Evolutionary conservation across 2,329 filamentous ascomycete genomes (phyloP).

Genomic region (Alternaria ethzedia): DNA sequence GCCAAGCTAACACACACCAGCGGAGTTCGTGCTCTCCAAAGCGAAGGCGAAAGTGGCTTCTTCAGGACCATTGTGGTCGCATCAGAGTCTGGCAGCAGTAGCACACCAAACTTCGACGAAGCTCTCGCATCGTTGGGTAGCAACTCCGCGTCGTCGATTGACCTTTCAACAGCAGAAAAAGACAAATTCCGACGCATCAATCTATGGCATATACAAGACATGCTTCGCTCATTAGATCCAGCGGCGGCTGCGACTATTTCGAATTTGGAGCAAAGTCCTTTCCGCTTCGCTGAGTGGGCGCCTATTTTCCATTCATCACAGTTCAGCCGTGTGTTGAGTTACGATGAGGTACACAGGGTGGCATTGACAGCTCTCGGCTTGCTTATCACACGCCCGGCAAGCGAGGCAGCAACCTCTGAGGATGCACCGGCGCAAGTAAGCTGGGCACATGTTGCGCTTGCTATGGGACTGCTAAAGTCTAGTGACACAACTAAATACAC

Average conservation of each 20-base stretch:
- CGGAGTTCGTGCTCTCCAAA: conserved; percentile 56
- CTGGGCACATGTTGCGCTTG: conserved; percentile 50
- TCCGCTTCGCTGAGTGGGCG: conserved; percentile 25
- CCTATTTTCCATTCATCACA: conserved; percentile 37
- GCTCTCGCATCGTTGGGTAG: conserved; percentile 11
- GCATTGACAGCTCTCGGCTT: conserved; percentile 60
- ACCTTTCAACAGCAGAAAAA: conserved; percentile 23
- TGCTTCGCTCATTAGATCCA: conserved; percentile 60
- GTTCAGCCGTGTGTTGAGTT: conserved; percentile 61
- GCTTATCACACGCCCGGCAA: conserved; percentile 27
- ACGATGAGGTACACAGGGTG: conserved; percentile 67
- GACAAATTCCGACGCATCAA: conserved; percentile 60
- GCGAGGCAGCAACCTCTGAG: neutral
- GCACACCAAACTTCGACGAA: conserved; percentile 20
- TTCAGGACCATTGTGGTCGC: conserved; percentile 47
- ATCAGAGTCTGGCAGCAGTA: conserved; percentile 18
- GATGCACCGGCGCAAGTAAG: conserved; percentile 35
- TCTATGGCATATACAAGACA: conserved; percentile 67
- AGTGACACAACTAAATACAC: conserved; percentile 58
- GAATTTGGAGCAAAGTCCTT: conserved; percentile 26
- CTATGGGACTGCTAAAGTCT: conserved; percentile 50
- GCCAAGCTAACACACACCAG: conserved; percentile 18
- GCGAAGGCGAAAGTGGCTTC: conserved; percentile 39
- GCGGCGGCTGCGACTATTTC: conserved; percentile 29
- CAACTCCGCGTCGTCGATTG: conserved; percentile 3